These are phyloP conservation scores for Cryptosporidium sp. DNA, from an alignment of 169 alveolate species.

Conservation along the genomic window DNA sequence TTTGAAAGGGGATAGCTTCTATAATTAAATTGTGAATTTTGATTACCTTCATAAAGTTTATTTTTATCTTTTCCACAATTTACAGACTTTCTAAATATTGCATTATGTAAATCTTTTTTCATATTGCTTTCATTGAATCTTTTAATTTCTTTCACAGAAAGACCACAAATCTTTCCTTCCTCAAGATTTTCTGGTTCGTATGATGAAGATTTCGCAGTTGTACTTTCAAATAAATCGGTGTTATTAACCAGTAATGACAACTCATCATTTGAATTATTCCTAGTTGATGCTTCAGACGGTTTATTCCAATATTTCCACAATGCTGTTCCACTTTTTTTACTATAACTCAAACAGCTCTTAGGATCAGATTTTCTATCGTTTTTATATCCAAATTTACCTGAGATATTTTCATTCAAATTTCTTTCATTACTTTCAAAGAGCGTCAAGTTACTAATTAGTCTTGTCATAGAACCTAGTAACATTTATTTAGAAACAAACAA, in stretches of 20 bases:
- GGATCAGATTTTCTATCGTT: not conserved
- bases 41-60: not conserved
- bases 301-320: slow-evolving; percentile 17
- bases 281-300: slow-evolving; percentile 32
- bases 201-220: not conserved
- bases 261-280: slow-evolving; percentile 45
- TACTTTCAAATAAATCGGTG: not conserved
- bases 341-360: not conserved
- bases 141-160: not conserved
- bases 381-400: not conserved
- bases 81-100: not conserved
- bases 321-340: slow-evolving; percentile 1
- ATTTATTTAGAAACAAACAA: not conserved
- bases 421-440: not conserved
- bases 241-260: not conserved
- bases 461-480: not conserved
- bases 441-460: not conserved
- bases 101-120: not conserved
- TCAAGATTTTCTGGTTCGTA: not conserved
- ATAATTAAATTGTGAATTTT: slow-evolving; percentile 24
- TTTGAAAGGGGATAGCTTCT: slow-evolving; percentile 46
- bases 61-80: not conserved
- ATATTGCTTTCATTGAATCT: not conserved
- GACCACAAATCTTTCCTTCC: not conserved
- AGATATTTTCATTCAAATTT: not conserved